A percentile compares a stretch with the other conserved stretches of the same genome.
Conservation (phyloP, 371 early-diverging fungal species). For the Mucor velutinosus region DNA sequence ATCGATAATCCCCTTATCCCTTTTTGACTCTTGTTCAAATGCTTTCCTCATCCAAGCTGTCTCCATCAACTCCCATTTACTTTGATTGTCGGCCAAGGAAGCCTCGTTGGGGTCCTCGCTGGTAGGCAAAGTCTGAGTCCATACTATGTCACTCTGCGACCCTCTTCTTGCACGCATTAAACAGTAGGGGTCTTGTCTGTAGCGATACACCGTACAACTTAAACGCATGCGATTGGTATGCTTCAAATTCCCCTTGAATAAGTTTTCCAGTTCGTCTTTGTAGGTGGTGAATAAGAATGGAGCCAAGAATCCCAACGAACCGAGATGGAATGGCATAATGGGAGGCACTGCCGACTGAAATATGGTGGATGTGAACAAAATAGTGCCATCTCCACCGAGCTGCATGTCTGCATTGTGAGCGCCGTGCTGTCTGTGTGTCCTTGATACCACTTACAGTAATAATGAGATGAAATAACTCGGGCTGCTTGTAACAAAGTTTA, state of each 20-base stretch:
- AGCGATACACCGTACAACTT: conserved; percentile 75
- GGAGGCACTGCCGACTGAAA: conserved; percentile 90
- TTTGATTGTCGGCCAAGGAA: not conserved
- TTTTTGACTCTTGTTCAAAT: conserved; percentile 7
- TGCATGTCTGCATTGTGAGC: conserved; percentile 1
- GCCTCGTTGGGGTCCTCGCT: not conserved
- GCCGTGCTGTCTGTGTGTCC: too few species aligned
- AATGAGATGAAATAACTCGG: conserved; percentile 74
- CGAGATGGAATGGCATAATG: conserved; percentile 86
- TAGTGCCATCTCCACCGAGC: conserved; percentile 90
- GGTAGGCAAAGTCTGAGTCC: conserved; percentile 1
- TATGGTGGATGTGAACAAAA: conserved; percentile 83
- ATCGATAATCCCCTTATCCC: not conserved
- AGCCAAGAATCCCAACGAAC: conserved; percentile 90
- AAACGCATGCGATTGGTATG: conserved; percentile 86
- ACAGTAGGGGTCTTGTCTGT: conserved; percentile 27
- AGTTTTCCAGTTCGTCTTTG: conserved; percentile 50
- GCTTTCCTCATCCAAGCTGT: conserved; percentile 38
- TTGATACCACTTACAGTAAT: conserved; percentile 54
- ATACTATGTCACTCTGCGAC: not conserved
- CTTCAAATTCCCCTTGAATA: conserved; percentile 60
- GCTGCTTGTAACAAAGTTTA: conserved; percentile 63
- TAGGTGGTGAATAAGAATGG: conserved; percentile 73
- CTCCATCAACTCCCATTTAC: conserved; percentile 27
- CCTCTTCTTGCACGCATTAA: not conserved